Evolutionary conservation across 257 asterid genomes (phyloP), one percentile per base, ranked within the genome.

Genomic region (Pogostemon cablin): DNA sequence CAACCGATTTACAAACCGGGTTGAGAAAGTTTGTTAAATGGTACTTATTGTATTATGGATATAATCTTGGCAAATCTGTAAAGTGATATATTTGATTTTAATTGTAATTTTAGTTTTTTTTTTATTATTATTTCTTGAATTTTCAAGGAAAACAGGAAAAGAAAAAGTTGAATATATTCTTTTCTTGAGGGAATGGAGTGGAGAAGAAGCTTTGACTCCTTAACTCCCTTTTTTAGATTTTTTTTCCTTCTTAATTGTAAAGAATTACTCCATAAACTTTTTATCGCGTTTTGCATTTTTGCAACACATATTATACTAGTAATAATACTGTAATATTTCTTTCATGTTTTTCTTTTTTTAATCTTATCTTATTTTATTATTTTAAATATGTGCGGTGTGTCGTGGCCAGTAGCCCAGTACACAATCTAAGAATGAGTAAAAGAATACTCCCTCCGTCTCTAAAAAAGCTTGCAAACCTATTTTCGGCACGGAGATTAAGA

Each of bases 1-100:
- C 88, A 0, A 90, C 91, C 77, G 95, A 90, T 79, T 83, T 90
- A 80, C 95, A 88, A 83, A 86, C 88, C 82, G 96, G 96, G 83
- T 78, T 90, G 77, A 90, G 82, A 69, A 88, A 88, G 75, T 90
- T 90, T 70, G 96, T 90, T 6, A 88, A 68, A 10, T 90, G 96
- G 96, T 90, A 90, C 56, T 67, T 88, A 55, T 78, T 84, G 1
- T 90, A 85, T 80, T 86, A 86, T 66, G 95, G 90, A 77, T 61
- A 90, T 68, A 75, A 84, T 77, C 82, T 75, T 64, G 85, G 88
- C 59, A 86, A 85, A 72, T 69, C 86, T 84, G 86, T 82, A 81
- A 72, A 80, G 74, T 83, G 55, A 74, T 20, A 20, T 20, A 20
- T 75, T 73, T 77, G 11, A 9, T 72, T 60, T 34, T 12, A 12